Evolutionary conservation across 2,329 filamentous ascomycete species (phyloP).

Genomic region (Dryadomyces quercivorus): DNA sequence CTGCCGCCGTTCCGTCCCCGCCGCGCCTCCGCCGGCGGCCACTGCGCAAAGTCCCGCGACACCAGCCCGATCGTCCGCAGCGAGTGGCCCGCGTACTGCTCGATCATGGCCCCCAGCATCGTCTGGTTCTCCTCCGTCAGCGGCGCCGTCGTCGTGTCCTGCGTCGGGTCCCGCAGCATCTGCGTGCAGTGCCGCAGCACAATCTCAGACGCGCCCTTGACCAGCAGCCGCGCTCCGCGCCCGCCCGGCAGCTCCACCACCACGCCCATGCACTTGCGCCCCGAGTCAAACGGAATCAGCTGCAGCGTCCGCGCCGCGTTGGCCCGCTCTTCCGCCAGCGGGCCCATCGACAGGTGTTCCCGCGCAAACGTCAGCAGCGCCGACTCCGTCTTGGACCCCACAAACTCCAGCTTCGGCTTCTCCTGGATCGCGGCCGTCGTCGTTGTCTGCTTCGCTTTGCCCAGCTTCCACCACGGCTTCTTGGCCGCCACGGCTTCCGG

Average conservation of each 20-base stretch:
- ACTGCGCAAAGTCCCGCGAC: slow-evolving; percentile 72
- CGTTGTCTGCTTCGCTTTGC: neutral
- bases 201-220: slow-evolving; percentile 56
- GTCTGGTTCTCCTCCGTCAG: slow-evolving; percentile 41
- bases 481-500: neutral
- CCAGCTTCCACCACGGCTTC: neutral
- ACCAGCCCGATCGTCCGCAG: slow-evolving; percentile 75
- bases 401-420: slow-evolving; percentile 38
- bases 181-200: slow-evolving; percentile 43
- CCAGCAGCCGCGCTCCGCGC: slow-evolving; percentile 37
- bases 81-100: slow-evolving; percentile 65
- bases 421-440: neutral
- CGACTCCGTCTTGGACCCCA: slow-evolving; percentile 69
- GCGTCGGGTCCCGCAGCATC: slow-evolving; percentile 36
- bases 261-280: slow-evolving; percentile 59
- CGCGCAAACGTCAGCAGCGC: slow-evolving; percentile 59
- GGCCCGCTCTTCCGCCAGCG: slow-evolving; percentile 49
- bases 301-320: slow-evolving; percentile 41
- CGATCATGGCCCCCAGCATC: slow-evolving; percentile 55
- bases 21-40: slow-evolving; percentile 59
- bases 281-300: slow-evolving; percentile 64
- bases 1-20: slow-evolving; percentile 33
- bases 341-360: slow-evolving; percentile 54
- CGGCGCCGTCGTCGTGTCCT: slow-evolving; percentile 26
- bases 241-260: slow-evolving; percentile 40